These are phyloP conservation scores for Physcia stellaris DNA, from an alignment of 495 filamentous ascomycete species.

Conservation along the genomic window DNA sequence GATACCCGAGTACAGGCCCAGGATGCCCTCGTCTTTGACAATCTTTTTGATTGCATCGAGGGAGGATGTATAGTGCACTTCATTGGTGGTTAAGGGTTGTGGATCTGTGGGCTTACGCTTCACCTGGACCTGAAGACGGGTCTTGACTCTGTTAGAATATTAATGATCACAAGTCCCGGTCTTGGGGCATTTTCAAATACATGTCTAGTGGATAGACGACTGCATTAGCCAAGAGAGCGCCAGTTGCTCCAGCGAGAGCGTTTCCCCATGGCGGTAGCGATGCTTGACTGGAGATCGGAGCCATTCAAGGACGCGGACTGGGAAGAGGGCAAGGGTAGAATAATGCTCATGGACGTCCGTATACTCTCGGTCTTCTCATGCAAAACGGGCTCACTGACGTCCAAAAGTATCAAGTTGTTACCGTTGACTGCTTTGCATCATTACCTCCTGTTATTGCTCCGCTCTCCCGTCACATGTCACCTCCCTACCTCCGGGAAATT, in stretches of 20 bases:
- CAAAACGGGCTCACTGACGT: not conserved
- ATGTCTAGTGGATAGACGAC: slow-evolving; percentile 95
- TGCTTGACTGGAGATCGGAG: slow-evolving; percentile 64
- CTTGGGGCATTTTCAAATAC: too few species aligned
- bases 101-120: slow-evolving; percentile 41
- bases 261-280: slow-evolving; percentile 83
- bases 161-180: too few species aligned
- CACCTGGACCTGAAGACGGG: slow-evolving; percentile 90
- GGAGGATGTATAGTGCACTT: slow-evolving; percentile 69
- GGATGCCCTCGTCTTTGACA: slow-evolving; percentile 61
- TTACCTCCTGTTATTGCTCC: too few species aligned
- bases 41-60: slow-evolving; percentile 84
- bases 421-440: too few species aligned
- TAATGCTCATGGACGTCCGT: not conserved
- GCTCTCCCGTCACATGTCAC: too few species aligned
- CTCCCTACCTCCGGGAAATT: too few species aligned
- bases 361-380: not conserved
- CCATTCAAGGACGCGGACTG: slow-evolving; percentile 36
- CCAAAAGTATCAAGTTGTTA: slow-evolving; percentile 34
- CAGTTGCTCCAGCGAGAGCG: slow-evolving; percentile 84
- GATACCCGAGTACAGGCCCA: slow-evolving; percentile 83
- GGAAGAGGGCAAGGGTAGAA: not conserved
- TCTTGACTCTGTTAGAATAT: slow-evolving; percentile 77
- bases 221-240: slow-evolving; percentile 89
- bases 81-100: slow-evolving; percentile 22